Percentiles rank a stretch among this genome's conserved stretches.
Evolutionary conservation across 495 filamentous ascomycete genomes (phyloP).

Genomic region (Articulospora tetracladia): DNA sequence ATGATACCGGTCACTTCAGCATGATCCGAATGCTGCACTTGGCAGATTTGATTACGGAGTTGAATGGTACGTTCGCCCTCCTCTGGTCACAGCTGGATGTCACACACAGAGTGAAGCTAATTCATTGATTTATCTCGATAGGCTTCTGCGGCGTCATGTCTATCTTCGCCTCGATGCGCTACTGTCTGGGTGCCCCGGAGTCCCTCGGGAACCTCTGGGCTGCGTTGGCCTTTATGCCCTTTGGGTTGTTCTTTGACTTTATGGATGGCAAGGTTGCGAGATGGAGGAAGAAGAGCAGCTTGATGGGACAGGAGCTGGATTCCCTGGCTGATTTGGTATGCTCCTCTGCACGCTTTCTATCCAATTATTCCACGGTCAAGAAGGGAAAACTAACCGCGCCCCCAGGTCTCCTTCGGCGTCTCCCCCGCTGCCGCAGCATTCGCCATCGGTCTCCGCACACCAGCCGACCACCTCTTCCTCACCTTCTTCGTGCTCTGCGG

Average conservation of each 20-base stretch:
- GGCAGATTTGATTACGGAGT: constrained; percentile 90
- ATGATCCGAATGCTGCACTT: constrained; percentile 79
- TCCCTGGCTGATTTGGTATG: constrained; percentile 93
- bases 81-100: neutral
- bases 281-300: constrained; percentile 90
- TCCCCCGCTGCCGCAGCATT: constrained; percentile 85
- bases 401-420: constrained; percentile 91
- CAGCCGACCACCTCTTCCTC: constrained; percentile 79
- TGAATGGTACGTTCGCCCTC: constrained; percentile 63
- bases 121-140: constrained; percentile 24
- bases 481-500: constrained; percentile 93
- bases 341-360: neutral
- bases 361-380: neutral
- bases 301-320: constrained; percentile 98
- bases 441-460: constrained; percentile 82
- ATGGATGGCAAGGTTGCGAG: constrained; percentile 96
- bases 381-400: neutral
- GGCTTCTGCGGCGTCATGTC: constrained; percentile 87
- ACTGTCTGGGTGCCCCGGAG: constrained; percentile 73
- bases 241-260: constrained; percentile 96
- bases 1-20: constrained; percentile 69
- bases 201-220: constrained; percentile 66
- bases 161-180: constrained; percentile 91
- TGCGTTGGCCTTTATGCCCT: constrained; percentile 84
- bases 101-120: neutral